Percentiles rank a stretch among this genome's conserved stretches.
Evolutionary conservation across 306 rosid species (phyloP).

Genomic region (Trifolium fragiferum): DNA sequence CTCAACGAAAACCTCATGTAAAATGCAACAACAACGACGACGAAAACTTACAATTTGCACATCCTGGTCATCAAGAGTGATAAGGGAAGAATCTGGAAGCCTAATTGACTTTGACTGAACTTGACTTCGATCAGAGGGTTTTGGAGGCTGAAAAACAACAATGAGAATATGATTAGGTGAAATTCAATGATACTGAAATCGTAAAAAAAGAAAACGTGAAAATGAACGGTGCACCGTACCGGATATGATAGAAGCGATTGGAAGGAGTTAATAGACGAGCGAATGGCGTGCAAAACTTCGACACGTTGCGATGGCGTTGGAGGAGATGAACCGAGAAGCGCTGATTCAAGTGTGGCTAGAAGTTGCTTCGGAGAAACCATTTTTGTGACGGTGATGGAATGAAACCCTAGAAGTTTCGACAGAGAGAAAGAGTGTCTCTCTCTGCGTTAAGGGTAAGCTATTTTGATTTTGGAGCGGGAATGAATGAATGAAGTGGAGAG

Average conservation of each 20-base stretch:
- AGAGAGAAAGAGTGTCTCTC: background rate
- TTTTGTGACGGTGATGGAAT: constrained; percentile 38
- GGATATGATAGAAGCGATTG: constrained; percentile 78
- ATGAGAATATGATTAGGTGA: background rate
- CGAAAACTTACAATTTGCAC: constrained; percentile 73
- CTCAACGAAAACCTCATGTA: too few species aligned
- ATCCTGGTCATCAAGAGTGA: constrained; percentile 89
- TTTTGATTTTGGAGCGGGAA: constrained; percentile 4
- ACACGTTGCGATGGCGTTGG: constrained; percentile 74
- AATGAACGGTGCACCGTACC: constrained; percentile 42
- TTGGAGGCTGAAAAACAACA: constrained; percentile 61
- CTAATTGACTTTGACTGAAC: constrained; percentile 79
- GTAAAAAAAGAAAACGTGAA: background rate
- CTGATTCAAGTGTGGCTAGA: constrained; percentile 68
- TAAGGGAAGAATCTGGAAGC: constrained; percentile 75
- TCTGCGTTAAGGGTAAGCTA: background rate
- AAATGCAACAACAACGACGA: too few species aligned
- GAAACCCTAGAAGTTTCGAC: constrained; percentile 2
- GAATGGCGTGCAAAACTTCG: constrained; percentile 86
- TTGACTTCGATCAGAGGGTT: constrained; percentile 81
- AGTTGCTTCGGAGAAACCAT: constrained; percentile 83
- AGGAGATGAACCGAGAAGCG: constrained; percentile 74
- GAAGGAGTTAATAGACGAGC: constrained; percentile 60
- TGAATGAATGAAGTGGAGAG: background rate
- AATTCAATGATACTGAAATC: background rate